These are phyloP conservation scores for Agaricus sinodeliciosus DNA, from an alignment of 768 basidiomycete genomes.

Conservation along the genomic window DNA sequence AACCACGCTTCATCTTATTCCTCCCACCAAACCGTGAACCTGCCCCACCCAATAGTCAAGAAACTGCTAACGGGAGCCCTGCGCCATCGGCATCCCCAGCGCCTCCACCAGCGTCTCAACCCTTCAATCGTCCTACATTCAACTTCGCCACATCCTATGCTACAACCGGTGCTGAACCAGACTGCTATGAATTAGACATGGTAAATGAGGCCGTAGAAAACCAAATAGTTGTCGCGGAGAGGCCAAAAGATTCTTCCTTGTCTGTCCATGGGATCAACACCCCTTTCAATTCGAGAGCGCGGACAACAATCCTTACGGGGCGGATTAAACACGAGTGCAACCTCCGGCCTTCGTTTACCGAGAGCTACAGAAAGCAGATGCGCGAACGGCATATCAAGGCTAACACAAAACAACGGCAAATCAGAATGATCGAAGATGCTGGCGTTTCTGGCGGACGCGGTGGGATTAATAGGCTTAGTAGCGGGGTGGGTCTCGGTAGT, in stretches of 20 bases:
- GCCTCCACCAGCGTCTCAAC: constrained; percentile 14
- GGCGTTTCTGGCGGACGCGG: constrained; percentile 64
- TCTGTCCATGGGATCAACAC: constrained; percentile 21
- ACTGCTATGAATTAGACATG: constrained; percentile 85
- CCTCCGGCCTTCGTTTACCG: constrained; percentile 60
- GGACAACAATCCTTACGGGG: constrained; percentile 74
- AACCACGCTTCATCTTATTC: constrained; percentile 60
- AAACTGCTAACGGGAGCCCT: neutral
- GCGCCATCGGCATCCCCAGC: constrained; percentile 13
- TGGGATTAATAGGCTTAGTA: constrained; percentile 71
- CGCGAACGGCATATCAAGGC: constrained; percentile 57
- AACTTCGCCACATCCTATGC: constrained; percentile 24
- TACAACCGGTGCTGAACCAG: constrained; percentile 36
- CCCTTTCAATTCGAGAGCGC: constrained; percentile 50
- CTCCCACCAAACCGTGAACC: constrained; percentile 54
- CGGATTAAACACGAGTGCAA: constrained; percentile 79
- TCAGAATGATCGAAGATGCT: constrained; percentile 70
- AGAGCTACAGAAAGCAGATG: constrained; percentile 67
- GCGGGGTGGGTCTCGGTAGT: constrained; percentile 58
- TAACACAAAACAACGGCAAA: constrained; percentile 60
- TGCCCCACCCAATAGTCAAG: constrained; percentile 8
- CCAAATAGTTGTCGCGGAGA: constrained; percentile 80
- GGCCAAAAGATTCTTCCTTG: constrained; percentile 56
- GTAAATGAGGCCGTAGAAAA: constrained; percentile 81
- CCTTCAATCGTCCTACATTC: constrained; percentile 33